Evolutionary conservation across 2,329 filamentous ascomycete genomes (phyloP).

Genomic region (Scedosporium apiospermum): DNA sequence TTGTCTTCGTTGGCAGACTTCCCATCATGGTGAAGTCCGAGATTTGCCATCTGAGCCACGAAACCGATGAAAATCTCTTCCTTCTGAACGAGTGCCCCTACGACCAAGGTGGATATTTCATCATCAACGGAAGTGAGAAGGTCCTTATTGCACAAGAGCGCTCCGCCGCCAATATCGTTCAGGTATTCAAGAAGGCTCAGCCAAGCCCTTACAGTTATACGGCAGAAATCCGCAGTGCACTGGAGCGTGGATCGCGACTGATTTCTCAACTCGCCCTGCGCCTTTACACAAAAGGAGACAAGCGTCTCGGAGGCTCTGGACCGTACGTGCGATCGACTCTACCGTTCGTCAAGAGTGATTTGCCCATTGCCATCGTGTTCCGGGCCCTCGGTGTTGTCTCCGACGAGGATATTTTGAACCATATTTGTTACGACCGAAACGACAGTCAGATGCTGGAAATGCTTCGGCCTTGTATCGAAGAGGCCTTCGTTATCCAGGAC

Average conservation of each 20-base stretch:
- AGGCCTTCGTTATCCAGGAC: conserved; percentile 93
- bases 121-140: conserved; percentile 99
- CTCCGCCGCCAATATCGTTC: conserved; percentile 95
- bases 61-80: conserved; percentile 79
- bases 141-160: conserved; percentile 96
- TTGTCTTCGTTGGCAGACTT: conserved; percentile 88
- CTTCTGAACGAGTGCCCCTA: conserved; percentile 94
- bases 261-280: conserved; percentile 92
- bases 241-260: conserved; percentile 90
- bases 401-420: conserved; percentile 94
- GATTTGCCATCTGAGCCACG: conserved; percentile 79
- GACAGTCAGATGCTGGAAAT: conserved; percentile 98
- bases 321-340: conserved; percentile 84
- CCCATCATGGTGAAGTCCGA: conserved; percentile 98
- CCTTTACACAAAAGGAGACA: conserved; percentile 76
- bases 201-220: conserved; percentile 89
- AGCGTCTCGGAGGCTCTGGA: conserved; percentile 58
- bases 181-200: conserved; percentile 95
- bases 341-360: conserved; percentile 87
- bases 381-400: conserved; percentile 91
- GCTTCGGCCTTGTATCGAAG: conserved; percentile 92
- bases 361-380: conserved; percentile 93
- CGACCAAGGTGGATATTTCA: conserved; percentile 96
- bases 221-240: conserved; percentile 89
- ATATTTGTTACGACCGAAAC: conserved; percentile 91